phyloP scores from a whole-genome alignment of 805 yeast genomes.

The Myxozyma melibiosi region DNA sequence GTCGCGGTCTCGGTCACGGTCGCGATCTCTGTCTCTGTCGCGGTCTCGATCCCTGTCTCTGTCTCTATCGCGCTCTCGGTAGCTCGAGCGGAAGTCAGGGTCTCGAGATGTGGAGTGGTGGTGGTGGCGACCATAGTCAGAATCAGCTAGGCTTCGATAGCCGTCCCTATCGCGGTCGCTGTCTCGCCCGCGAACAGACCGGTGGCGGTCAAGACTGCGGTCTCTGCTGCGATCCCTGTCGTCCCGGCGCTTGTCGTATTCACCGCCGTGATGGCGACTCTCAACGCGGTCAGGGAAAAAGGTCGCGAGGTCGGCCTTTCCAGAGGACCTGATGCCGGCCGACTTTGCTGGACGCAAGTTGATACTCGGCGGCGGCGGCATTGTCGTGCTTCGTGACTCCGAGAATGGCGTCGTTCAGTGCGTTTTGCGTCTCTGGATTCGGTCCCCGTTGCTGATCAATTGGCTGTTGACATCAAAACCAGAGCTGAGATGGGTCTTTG shows the following conservation, averaged over 20 bases:
- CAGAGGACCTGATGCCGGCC: conserved; percentile 14
- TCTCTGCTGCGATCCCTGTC: neutral
- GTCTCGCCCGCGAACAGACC: neutral
- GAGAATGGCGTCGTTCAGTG: no score
- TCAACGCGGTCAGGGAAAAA: conserved; percentile 32
- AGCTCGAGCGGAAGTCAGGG: neutral
- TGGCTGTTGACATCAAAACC: no score
- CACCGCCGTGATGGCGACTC: neutral
- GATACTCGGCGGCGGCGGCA: conserved; percentile 7
- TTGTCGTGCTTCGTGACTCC: no score
- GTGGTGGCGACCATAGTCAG: neutral
- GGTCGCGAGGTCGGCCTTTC: conserved; percentile 27
- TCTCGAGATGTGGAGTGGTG: no score
- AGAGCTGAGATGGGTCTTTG: no score
- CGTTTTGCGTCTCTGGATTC: no score
- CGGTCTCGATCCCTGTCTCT: conserved; percentile 1
- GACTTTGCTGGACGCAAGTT: neutral
- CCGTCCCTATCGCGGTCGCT: neutral
- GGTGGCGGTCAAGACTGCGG: neutral
- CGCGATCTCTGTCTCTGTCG: conserved; percentile 10
- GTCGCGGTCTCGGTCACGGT: neutral
- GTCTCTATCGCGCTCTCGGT: neutral
- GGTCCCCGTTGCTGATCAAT: no score
- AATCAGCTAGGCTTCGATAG: neutral
- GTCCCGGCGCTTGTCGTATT: neutral